Conservation (phyloP, 2,329 filamentous ascomycete genomes). For the Parasarocladium wereldwijsianum region DNA sequence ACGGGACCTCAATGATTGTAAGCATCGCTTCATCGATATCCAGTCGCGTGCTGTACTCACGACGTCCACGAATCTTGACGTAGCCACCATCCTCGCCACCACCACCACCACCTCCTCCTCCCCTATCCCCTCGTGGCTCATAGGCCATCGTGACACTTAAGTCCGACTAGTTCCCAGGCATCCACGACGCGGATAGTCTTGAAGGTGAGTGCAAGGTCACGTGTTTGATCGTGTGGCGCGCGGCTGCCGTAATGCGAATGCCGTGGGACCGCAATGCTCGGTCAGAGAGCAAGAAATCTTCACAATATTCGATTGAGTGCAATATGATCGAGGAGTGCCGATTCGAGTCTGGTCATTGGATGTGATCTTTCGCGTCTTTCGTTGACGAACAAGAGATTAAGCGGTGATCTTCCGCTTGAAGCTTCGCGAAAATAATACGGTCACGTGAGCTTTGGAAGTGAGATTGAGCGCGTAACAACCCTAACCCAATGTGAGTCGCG, state of each 20-base stretch:
- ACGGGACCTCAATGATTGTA: constrained; percentile 50
- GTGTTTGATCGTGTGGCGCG: background rate
- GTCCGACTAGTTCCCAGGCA: constrained; percentile 10
- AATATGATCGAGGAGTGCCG: background rate
- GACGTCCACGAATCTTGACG: constrained; percentile 33
- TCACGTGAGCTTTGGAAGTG: too few relatives aligned
- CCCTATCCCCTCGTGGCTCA: constrained; percentile 36
- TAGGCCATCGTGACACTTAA: constrained; percentile 29
- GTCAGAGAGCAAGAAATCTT: too few relatives aligned
- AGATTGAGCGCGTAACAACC: too few relatives aligned
- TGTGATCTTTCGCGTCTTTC: too few relatives aligned
- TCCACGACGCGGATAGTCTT: constrained; percentile 8
- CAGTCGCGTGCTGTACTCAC: constrained; percentile 21
- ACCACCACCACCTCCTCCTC: constrained; percentile 21
- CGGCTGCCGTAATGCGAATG: too few relatives aligned
- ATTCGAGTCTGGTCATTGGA: too few relatives aligned
- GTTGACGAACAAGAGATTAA: too few relatives aligned
- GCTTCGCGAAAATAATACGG: too few relatives aligned
- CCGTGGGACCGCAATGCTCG: too few relatives aligned
- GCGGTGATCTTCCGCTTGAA: too few relatives aligned
- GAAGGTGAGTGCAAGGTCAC: background rate
- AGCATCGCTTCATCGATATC: background rate
- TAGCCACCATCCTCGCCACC: constrained; percentile 29
- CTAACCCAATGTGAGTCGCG: too few relatives aligned
- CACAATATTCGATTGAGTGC: too few relatives aligned